A percentile compares a stretch with the other conserved stretches of the same genome.
Evolutionary conservation across 305 asterid species (phyloP).

Genomic region (Fraxinus ornus): DNA sequence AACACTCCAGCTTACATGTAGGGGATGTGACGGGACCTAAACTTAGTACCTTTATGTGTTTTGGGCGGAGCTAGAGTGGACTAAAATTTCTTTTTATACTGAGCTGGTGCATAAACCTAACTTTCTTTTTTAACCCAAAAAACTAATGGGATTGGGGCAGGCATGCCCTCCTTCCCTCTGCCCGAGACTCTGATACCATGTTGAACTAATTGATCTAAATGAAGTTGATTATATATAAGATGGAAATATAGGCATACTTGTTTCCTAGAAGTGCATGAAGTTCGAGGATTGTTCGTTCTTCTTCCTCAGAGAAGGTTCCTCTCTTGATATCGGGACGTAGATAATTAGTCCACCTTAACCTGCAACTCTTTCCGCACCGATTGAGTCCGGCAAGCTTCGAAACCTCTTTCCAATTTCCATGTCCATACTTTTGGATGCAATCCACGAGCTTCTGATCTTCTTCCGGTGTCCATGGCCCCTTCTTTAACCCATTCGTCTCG

Average conservation of each 20-base stretch:
- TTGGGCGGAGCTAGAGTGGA: not conserved
- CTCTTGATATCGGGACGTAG: constrained; percentile 50
- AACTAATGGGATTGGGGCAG: not conserved
- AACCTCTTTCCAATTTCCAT: constrained; percentile 37
- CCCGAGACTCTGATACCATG: not conserved
- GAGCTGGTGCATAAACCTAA: too few relatives aligned
- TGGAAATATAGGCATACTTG: constrained; percentile 26
- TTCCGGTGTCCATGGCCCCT: constrained; percentile 48
- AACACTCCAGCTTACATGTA: not conserved
- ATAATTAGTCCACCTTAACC: constrained; percentile 46
- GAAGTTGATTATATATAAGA: not conserved
- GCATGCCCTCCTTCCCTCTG: not conserved
- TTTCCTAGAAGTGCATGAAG: constrained; percentile 45
- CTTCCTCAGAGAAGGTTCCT: constrained; percentile 41
- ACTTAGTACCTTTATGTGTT: not conserved
- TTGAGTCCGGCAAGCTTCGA: constrained; percentile 40
- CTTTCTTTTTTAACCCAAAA: not conserved
- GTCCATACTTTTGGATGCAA: constrained; percentile 38
- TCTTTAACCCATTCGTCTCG: constrained; percentile 27
- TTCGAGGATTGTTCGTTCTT: constrained; percentile 32
- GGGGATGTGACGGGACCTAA: not conserved
- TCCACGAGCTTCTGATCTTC: constrained; percentile 36
- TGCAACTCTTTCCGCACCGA: constrained; percentile 46
- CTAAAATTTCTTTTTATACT: not conserved
- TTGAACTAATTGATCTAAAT: not conserved